Base-by-base conservation (phyloP, 768 basidiomycete genomes). In the Auricularia cornea region DNA sequence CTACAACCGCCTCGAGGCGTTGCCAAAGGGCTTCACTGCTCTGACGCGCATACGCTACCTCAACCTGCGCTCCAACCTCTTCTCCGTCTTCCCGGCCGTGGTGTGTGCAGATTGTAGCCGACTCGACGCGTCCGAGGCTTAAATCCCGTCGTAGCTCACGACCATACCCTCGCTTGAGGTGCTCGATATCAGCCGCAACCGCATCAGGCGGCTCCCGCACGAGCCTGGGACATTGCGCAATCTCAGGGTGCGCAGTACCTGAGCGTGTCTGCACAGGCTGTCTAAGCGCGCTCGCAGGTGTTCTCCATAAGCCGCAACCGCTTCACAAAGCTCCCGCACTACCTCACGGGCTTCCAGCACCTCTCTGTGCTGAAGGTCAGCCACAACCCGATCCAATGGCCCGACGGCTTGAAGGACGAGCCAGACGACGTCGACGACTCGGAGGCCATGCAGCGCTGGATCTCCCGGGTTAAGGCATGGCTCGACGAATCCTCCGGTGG, bases 371-470 rank as follows among this genome's bases (percentile, higher is more conserved):
- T 98, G 68, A 92, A 92, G 73, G 78, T 91, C 10, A 94, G 96
- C 66, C 85, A 88, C 66, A 98, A 99, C 71, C 95, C 95, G 3
- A 82, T 97, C 41, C 89, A 94, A 73, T 98, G 94, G 93, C 96
- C 96, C 0, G 89, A 92, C 6, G 81, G 78, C 65, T 63, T 77
- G 59, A 76, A 89, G 16, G 71, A 88, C 71, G 81, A 82, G 52
- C 69, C 72, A 20, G 75, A 72, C 52, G 77, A 80, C 30, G 66
- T 72, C 20, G 76, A 81, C 57, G 79, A 81, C 63, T 73, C 77
- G 33, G 79, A 83, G 59, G 78, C 78, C 20, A 83, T 87, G 79
- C 83, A 82, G 70, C 81, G 84, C 51, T 94, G 92, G 88, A 84
- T 96, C 60, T 75, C 76, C 41, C 76, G 76, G 62, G 69, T 97